Evolutionary conservation across 805 yeast genomes (phyloP).

Genomic region (Nakazawaea wickerhamii): DNA sequence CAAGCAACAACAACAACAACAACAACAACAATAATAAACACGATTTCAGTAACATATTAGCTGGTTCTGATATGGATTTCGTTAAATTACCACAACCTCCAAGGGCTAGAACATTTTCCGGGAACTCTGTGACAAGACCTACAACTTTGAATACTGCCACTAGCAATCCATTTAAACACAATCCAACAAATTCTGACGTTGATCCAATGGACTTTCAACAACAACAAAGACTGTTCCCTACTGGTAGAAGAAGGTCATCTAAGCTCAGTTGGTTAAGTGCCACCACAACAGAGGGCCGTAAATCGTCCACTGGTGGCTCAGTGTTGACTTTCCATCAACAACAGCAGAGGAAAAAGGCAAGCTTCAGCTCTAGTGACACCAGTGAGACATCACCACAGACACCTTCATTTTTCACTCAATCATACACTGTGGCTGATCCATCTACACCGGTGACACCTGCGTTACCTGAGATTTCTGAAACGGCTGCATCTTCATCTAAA

Average conservation of each 20-base stretch:
- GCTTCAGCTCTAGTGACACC: neutral
- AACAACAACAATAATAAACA: conserved; percentile 18
- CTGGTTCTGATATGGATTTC: conserved; percentile 17
- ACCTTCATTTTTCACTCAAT: conserved; percentile 7
- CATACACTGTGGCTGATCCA: conserved; percentile 1
- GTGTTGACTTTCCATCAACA: neutral
- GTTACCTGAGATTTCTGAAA: conserved; percentile 2
- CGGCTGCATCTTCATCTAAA: neutral
- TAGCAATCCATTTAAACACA: neutral
- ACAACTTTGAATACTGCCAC: conserved; percentile 1
- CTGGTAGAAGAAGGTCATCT: conserved; percentile 10
- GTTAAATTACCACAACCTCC: conserved; percentile 18
- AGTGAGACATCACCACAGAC: neutral
- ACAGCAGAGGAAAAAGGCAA: conserved; percentile 4
- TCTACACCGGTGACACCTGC: too few relatives aligned
- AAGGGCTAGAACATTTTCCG: neutral
- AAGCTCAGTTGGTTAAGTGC: conserved; percentile 12
- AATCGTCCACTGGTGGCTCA: conserved; percentile 3
- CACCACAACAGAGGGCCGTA: neutral
- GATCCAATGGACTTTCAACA: neutral
- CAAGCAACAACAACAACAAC: conserved; percentile 1
- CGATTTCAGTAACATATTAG: conserved; percentile 34
- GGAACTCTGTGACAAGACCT: conserved; percentile 2
- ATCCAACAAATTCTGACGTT: neutral
- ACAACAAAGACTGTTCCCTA: neutral